Evolutionary conservation across 1,139 yeast species (phyloP).

Genomic region (Nakaseomyces uthaithaninus): DNA sequence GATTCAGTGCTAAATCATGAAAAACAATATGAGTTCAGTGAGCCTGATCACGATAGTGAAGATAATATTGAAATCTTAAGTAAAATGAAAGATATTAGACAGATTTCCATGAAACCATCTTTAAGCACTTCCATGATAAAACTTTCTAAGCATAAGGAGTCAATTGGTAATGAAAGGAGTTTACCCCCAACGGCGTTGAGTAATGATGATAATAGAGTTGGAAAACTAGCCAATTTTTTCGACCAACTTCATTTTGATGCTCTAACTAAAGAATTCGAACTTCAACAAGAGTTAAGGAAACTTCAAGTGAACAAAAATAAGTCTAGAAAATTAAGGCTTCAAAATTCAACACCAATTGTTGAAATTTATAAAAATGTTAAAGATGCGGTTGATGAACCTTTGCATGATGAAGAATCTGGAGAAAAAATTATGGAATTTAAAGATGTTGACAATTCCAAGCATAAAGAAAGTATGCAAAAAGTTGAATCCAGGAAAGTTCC

Average conservation of each 20-base stretch:
- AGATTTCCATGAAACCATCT: slow-evolving; percentile 3
- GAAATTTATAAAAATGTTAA: slow-evolving; percentile 84
- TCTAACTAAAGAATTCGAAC: slow-evolving; percentile 74
- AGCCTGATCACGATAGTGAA: not conserved
- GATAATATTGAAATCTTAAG: not conserved
- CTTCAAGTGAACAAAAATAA: slow-evolving; percentile 52
- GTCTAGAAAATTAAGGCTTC: slow-evolving; percentile 67
- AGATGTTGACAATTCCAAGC: slow-evolving; percentile 5
- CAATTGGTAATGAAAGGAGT: not conserved
- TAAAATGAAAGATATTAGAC: not conserved
- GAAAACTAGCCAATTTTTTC: slow-evolving; percentile 58
- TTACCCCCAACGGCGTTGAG: slow-evolving; percentile 1
- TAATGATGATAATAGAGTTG: slow-evolving; percentile 40
- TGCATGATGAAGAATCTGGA: slow-evolving; percentile 19
- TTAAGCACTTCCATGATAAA: slow-evolving; percentile 3
- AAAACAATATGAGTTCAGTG: not conserved
- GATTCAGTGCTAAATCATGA: not conserved
- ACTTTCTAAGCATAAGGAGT: not conserved
- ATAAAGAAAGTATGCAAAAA: not conserved
- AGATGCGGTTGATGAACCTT: slow-evolving; percentile 63
- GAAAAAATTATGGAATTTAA: slow-evolving; percentile 2
- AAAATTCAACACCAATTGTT: slow-evolving; percentile 77
- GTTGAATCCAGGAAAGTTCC: slow-evolving; percentile 11
- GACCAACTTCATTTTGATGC: slow-evolving; percentile 76
- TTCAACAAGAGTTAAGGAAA: slow-evolving; percentile 76